Evolutionary conservation across 1,284 basidiomycete species (phyloP).

Genomic region (Boletellus sp.): DNA sequence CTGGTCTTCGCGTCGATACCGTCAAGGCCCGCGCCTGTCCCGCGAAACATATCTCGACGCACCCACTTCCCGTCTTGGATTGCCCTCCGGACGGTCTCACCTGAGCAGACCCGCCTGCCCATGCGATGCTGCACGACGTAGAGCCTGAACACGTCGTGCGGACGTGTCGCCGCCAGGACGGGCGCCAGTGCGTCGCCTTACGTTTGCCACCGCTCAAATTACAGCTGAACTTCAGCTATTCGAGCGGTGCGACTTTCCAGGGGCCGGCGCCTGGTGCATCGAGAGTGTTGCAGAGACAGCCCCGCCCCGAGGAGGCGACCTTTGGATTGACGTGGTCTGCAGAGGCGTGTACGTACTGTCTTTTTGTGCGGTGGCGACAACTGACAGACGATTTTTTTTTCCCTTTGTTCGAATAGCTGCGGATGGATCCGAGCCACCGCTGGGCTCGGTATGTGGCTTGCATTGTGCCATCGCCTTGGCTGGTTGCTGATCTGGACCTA

Average conservation of each 20-base stretch:
- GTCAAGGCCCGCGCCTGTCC: conserved; percentile 40
- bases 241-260: background rate
- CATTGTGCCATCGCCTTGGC: background rate
- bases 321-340: background rate
- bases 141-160: conserved; percentile 1
- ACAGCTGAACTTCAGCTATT: conserved; percentile 1
- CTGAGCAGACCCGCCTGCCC: background rate
- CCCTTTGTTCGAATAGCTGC: background rate
- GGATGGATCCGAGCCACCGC: background rate
- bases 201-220: conserved; percentile 21
- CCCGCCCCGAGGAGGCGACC: conserved; percentile 20
- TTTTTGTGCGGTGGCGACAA: background rate
- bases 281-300: conserved; percentile 19
- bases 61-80: conserved; percentile 46
- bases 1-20: conserved; percentile 43
- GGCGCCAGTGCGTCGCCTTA: conserved; percentile 7
- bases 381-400: background rate
- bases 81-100: background rate
- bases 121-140: background rate
- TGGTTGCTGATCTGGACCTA: background rate
- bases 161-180: conserved; percentile 1
- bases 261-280: conserved; percentile 22
- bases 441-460: background rate
- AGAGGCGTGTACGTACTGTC: background rate
- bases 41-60: conserved; percentile 34